Conservation (phyloP, 257 asterid species). For the Vinca minor region DNA sequence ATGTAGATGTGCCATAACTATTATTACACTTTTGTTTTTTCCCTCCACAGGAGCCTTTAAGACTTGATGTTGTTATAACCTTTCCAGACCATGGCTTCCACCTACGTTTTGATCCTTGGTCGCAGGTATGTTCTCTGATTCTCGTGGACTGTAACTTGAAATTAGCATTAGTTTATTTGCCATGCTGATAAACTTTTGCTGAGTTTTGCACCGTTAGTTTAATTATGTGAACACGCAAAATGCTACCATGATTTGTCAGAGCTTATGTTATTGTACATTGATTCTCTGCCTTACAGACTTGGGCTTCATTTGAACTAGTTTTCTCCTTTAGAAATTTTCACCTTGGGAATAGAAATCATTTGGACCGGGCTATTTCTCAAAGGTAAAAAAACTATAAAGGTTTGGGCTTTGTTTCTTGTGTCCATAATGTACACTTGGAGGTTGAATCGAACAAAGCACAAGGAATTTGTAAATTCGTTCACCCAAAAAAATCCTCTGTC, state of each 20-base stretch:
- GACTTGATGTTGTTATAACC: conserved; percentile 74
- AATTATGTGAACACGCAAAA: neutral
- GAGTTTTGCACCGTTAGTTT: neutral
- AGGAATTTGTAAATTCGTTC: too few species aligned
- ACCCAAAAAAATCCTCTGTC: too few species aligned
- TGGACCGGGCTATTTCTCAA: too few species aligned
- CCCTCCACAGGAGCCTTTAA: conserved; percentile 61
- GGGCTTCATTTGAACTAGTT: too few species aligned
- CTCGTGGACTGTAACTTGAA: conserved; percentile 6
- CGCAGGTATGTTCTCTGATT: conserved; percentile 51
- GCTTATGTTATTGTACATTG: neutral
- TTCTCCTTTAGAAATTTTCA: too few species aligned
- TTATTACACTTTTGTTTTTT: conserved; percentile 10
- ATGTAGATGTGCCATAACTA: neutral
- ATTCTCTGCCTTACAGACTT: neutral
- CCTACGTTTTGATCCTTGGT: conserved; percentile 83
- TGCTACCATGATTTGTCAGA: neutral
- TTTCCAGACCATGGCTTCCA: conserved; percentile 92
- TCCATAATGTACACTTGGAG: too few species aligned
- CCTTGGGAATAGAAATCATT: too few species aligned
- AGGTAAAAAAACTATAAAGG: too few species aligned
- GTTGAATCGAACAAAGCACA: too few species aligned
- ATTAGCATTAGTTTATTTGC: neutral
- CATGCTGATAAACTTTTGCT: neutral
- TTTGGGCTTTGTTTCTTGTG: too few species aligned